Evolutionary conservation across 1,284 basidiomycete genomes (phyloP).

Genomic region (Meira nashicola): DNA sequence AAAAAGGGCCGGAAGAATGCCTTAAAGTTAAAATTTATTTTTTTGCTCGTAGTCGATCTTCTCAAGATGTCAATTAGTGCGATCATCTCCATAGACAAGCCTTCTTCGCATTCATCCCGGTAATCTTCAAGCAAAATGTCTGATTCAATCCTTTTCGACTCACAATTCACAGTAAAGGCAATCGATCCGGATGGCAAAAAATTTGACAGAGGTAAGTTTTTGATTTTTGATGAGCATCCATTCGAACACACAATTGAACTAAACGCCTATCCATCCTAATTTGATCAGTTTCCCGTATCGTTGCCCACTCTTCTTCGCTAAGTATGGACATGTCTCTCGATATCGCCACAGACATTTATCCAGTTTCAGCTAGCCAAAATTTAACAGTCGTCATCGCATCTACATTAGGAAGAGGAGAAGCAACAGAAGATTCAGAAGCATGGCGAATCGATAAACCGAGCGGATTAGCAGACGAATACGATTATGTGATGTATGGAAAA

Average conservation of each 20-base stretch:
- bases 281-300: conserved; percentile 36
- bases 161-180: conserved; percentile 46
- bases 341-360: conserved; percentile 54
- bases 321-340: conserved; percentile 78
- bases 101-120: neutral
- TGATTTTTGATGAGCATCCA: neutral
- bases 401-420: conserved; percentile 64
- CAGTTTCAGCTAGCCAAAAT: conserved; percentile 60
- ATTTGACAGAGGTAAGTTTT: conserved; percentile 78
- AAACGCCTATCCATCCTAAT: neutral
- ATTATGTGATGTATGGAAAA: conserved; percentile 99
- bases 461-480: conserved; percentile 90
- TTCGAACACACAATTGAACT: neutral
- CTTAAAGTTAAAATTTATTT: too few relatives aligned
- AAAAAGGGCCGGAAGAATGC: too few relatives aligned
- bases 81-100: neutral
- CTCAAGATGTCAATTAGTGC: neutral
- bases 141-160: conserved; percentile 49
- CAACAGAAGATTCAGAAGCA: conserved; percentile 56
- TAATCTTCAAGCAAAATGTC: conserved; percentile 27
- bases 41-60: too few relatives aligned
- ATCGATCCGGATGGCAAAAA: conserved; percentile 72
- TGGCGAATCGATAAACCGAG: conserved; percentile 82
- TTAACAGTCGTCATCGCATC: conserved; percentile 82
- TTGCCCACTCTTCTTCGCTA: conserved; percentile 57